Evolutionary conservation across 1,284 basidiomycete genomes (phyloP), one percentile per base, ranked within the genome.

Genomic region (Polyporus tsugae): DNA sequence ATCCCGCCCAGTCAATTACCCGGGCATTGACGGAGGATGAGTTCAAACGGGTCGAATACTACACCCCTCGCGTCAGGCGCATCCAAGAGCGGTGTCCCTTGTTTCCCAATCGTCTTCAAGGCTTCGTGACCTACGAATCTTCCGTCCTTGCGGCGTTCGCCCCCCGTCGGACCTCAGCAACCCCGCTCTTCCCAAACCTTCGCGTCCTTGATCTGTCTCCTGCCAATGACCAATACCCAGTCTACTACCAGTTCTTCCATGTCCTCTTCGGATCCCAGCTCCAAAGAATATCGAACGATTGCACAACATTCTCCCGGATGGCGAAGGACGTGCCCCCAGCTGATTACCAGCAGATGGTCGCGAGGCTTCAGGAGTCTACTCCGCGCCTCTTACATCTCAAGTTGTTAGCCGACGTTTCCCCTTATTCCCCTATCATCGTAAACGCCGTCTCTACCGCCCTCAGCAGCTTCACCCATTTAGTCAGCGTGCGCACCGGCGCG

Each of bases 51-150:
- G 5, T 57, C 19, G 17, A 33, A 17, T 57, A 57, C 35, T 36
- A 57, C 53, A 36, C 53, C 1, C 53, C 53, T 57, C 53, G 53
- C 33, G 53, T 57, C 19, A 57, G n/a, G 17, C 52, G 52, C 7
- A 33, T 53, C 25, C 29, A 53, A 13, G 52, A 53, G 52, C 15
- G 2, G 5, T 57, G 53, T 9, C 35, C 33, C 1, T 36, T 36
- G 7, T 57, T 57, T 6, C 53, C 35, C 6, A 0, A 0, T 4
- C 33, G 15, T 4, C 9, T 57, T 33, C 33, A 7, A 19, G 53
- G 17, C 15, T 36, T 10, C 10, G 15, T 36, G 1, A 36, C 1
- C 4, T 36, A 19, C 53, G 53, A 57, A 3, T 29, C 52, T 33
- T 53, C 52, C 13, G 29, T 53, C 1, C 15, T 57, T 19, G 33